Conservation (phyloP, 2,329 filamentous ascomycete genomes). For the Teratosphaeria destructans region DNA sequence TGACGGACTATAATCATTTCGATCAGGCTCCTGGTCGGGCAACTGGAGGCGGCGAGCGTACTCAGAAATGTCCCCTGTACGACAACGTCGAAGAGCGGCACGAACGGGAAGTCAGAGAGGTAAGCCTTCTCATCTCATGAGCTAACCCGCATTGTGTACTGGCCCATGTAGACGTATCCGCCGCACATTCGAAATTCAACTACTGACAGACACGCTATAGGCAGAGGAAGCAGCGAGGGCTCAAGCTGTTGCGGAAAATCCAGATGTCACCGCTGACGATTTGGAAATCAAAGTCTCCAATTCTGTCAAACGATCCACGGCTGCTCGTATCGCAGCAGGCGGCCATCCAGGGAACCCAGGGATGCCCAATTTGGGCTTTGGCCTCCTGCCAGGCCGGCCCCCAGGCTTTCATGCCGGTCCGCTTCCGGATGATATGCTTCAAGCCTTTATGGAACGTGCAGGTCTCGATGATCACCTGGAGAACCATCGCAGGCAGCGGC, state of each 20-base stretch:
- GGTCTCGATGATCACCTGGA: neutral
- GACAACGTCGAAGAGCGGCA: constrained; percentile 53
- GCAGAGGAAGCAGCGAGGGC: constrained; percentile 51
- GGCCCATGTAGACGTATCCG: neutral
- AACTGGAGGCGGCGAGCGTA: constrained; percentile 29
- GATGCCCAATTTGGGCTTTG: neutral
- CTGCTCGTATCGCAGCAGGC: neutral
- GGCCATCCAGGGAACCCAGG: neutral
- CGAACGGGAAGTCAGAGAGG: constrained; percentile 47
- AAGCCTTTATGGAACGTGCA: neutral
- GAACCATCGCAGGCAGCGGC: neutral
- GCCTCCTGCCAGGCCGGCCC: neutral
- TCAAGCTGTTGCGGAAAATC: constrained; percentile 48
- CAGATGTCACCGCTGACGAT: constrained; percentile 47
- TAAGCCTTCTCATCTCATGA: neutral
- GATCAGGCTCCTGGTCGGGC: constrained; percentile 37
- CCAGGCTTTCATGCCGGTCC: neutral
- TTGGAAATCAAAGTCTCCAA: constrained; percentile 52
- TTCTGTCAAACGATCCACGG: constrained; percentile 8
- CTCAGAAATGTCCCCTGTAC: constrained; percentile 52
- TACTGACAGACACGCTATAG: neutral
- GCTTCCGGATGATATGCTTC: neutral
- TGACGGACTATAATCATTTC: constrained; percentile 62
- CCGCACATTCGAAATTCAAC: neutral
- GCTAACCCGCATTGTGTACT: neutral